Base-by-base conservation (phyloP, 2,329 filamentous ascomycete genomes). In the Corinectria fuckeliana region DNA sequence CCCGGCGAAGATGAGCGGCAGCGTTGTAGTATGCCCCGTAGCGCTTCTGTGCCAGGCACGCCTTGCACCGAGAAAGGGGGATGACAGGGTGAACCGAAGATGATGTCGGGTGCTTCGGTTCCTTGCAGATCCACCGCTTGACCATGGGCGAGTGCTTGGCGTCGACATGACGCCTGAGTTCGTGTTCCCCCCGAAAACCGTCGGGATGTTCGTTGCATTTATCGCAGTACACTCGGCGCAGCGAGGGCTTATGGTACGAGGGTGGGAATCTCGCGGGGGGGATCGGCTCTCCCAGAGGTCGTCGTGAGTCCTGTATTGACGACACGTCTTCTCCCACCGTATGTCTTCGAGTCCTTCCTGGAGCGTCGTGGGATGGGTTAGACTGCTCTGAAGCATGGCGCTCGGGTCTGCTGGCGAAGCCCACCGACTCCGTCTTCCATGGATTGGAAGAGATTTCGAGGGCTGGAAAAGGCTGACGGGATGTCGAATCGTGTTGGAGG, bases 151-250 rank as follows among this genome's bases (percentile, higher is more conserved):
- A 82, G 64, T 86, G 84, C 60, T 85, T 85, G 5, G 84, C 83
- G 60, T 86, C 83, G 16, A 78, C 81, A 73, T 93, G 91, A 57
- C 91, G 83, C 55, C 89, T 82, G 48, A 93, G 81, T 74, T 97
- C 93, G 74, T 97, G 93, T 56, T 96, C 92, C 58, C 93, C 93
- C 44, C 93, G 89, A 74, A 97, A 97, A 5, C 93, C 93, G 61
- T 93, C 89, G 3, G 91, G 91, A 61, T 94, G 88, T 69, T 92
- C 91, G 65, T 89, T 88, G 78, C 93, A 97, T 67, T 90, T 85
- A 16, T 82, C 80, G 75, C 93, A 97, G 72, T 87, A 88, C 49
- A 93, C 89, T 66, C 92, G 91, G 21, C 87, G 85, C 50, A 92
- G 84, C 21, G 87, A 85, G 20, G 81, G 80, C 23, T 82, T 77